Evolutionary conservation across 2,329 filamentous ascomycete species (phyloP), one percentile per base, ranked within the genome.

Genomic region (Dryadomyces quercivorus): DNA sequence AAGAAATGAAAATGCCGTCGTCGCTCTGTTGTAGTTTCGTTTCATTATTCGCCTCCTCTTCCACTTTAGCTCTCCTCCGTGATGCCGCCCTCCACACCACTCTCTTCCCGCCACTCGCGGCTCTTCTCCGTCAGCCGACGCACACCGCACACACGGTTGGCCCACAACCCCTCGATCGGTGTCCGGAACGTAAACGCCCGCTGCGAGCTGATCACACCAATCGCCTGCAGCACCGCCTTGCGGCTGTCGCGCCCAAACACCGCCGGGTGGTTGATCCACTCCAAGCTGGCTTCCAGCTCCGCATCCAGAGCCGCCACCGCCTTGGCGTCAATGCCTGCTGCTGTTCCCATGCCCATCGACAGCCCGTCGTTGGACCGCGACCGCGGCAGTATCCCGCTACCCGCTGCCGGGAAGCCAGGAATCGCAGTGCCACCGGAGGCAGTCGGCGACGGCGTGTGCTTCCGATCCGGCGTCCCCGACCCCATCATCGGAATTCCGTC

Each of bases 191-290:
- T 97, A 66, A 92, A 95, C 12, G 86, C 91, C 49, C 93, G 81
- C 70, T 98, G 93, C 7, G 88, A 94, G 64, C 88, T 93, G 62
- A 98, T 96, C 58, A 97, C 91, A 7, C 93, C 92, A 61, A 98
- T 97, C 16, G 91, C 89, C 68, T 98, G 93, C 22, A 98, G 76
- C 2, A 98, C 91, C 5, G 92, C 89, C 73, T 98, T 98, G 63
- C 93, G 84, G 56, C 88, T 93, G 67, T 98, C 93, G 42, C 93
- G 83, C 9, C 87, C 85, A 66, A 98, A 98, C 2, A 97, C 88
- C 2, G 91, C 91, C 1, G 93, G 93, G 64, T 98, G 93, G 65
- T 86, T 90, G 69, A 98, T 97, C 93, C 93, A 98, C 70, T 98
- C 93, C 16, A 98, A 74, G 51, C 87, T 88, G 38, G 87, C 81